Percentiles rank a stretch among this genome's conserved stretches.
Conservation (phyloP, 768 basidiomycete genomes). For the Pulveroboletus sp. region DNA sequence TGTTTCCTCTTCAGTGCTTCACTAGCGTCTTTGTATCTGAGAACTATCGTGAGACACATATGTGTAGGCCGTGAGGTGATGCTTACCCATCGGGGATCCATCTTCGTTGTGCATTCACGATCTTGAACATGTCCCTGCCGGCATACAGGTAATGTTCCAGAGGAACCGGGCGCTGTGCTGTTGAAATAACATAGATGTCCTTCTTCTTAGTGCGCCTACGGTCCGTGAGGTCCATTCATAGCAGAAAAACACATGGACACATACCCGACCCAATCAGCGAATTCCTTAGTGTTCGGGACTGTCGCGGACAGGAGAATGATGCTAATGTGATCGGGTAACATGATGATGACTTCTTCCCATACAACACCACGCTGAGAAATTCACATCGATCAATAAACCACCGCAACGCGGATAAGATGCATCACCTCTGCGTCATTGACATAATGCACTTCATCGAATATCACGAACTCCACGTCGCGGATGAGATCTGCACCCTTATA, state of each 20-base stretch:
- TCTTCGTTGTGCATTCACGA: slow-evolving; percentile 77
- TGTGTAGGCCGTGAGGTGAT: not conserved
- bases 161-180: slow-evolving; percentile 92
- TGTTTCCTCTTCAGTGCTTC: slow-evolving; percentile 91
- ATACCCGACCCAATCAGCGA: slow-evolving; percentile 99
- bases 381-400: slow-evolving; percentile 12
- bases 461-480: slow-evolving; percentile 97
- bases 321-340: slow-evolving; percentile 97
- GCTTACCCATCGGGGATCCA: slow-evolving; percentile 70
- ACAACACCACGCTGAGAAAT: slow-evolving; percentile 84
- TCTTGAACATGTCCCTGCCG: slow-evolving; percentile 88
- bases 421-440: slow-evolving; percentile 96
- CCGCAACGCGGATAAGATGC: slow-evolving; percentile 10
- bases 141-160: slow-evolving; percentile 96
- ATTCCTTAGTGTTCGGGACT: slow-evolving; percentile 96
- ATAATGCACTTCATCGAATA: slow-evolving; percentile 99
- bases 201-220: slow-evolving; percentile 95
- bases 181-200: slow-evolving; percentile 98
- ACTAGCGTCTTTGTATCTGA: slow-evolving; percentile 84
- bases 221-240: slow-evolving; percentile 5
- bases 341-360: slow-evolving; percentile 99
- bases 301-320: slow-evolving; percentile 97
- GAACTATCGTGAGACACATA: slow-evolving; percentile 4
- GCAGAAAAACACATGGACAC: slow-evolving; percentile 26
- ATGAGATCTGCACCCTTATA: slow-evolving; percentile 99